phyloP scores from a whole-genome alignment of 2,329 filamentous ascomycete species.

The Pyrenochaeta sp. region DNA sequence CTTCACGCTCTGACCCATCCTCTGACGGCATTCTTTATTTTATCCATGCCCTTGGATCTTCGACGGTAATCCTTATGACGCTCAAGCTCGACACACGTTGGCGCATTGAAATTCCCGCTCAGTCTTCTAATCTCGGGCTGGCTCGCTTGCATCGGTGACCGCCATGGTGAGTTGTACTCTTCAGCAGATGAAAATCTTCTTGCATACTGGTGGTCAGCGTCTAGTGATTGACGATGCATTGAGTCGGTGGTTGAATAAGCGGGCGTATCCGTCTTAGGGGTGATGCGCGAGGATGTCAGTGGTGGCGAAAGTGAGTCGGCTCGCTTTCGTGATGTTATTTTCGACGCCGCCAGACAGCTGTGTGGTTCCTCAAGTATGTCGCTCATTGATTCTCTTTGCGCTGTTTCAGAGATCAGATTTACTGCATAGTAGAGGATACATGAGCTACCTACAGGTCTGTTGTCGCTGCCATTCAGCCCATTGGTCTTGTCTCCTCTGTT shows the following conservation, averaged over 20 bases:
- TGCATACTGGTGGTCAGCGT: conserved; percentile 9
- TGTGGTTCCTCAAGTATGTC: conserved; percentile 8
- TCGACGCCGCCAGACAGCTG: conserved; percentile 1
- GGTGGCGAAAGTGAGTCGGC: conserved; percentile 13
- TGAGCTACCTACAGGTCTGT: conserved; percentile 7
- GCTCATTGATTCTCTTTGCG: conserved; percentile 7
- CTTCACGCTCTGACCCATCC: conserved; percentile 19
- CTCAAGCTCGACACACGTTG: conserved; percentile 33
- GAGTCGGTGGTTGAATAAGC: conserved; percentile 9
- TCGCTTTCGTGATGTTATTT: conserved; percentile 14
- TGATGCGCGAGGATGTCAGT: conserved; percentile 1
- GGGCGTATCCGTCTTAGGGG: conserved; percentile 6
- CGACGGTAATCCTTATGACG: conserved; percentile 20
- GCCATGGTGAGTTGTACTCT: conserved; percentile 7
- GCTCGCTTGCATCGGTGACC: conserved; percentile 7
- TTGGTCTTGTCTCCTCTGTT: conserved; percentile 9
- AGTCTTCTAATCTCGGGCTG: conserved; percentile 22
- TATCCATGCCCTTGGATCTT: conserved; percentile 18
- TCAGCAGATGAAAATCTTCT: conserved; percentile 16
- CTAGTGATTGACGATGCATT: conserved; percentile 10
- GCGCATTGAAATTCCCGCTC: conserved; percentile 37
- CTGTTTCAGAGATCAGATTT: conserved; percentile 3
- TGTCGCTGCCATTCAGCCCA: conserved; percentile 6
- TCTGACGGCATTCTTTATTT: conserved; percentile 20
- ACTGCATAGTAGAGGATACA: not conserved